Base-by-base conservation (phyloP, 2,329 filamentous ascomycete species). In the Penicillium sp. region DNA sequence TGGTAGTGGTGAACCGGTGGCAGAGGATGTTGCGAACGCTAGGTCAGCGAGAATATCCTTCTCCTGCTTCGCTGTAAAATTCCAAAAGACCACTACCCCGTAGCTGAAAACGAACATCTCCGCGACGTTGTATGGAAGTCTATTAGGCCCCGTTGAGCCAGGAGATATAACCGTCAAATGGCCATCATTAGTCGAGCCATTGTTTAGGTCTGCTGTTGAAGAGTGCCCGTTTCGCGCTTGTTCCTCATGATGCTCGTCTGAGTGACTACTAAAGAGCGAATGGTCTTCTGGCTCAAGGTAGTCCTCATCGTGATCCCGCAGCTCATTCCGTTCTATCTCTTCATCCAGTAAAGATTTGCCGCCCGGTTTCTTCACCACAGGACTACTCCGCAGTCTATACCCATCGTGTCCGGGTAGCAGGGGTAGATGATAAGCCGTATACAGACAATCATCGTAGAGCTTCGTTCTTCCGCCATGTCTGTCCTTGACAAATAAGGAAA, bases 21-120 rank as follows among this genome's bases (percentile, higher is more conserved):
- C 71, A 1, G 78, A 78, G 8, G 78, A 77, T 1, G 75, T 75
- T 7, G 91, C 91, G 78, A 99, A 98, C 1, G 93, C 95, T 58
- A 99, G 82, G 76, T 99, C 95, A 45, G 95, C 95, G 23, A 99
- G 85, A 51, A 98, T 92, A 71, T 97, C 93, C 78, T 97, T 97
- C 76, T 99, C 95, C 75, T 99, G 95, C 67, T 90, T 87, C 76
- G 97, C 93, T 11, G 92, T 94, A 70, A 99, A 97, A 76, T 99
- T 99, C 95, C 95, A 99, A 75, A 99, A 97, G 5, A 99, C 95
- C 0, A 95, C 94, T 0, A 99, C 94, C 21, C 95, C 95, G 73
- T 99, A 99, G 17, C 91, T 94, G 77, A 96, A 98, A 70, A 99
- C 90, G 74, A 97, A 98, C 87, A 98, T 92, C 79, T 99, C 95